Evolutionary conservation across 1,284 basidiomycete genomes (phyloP), one percentile per base, ranked within the genome.

Genomic region (Sanguinoderma infundibulare): DNA sequence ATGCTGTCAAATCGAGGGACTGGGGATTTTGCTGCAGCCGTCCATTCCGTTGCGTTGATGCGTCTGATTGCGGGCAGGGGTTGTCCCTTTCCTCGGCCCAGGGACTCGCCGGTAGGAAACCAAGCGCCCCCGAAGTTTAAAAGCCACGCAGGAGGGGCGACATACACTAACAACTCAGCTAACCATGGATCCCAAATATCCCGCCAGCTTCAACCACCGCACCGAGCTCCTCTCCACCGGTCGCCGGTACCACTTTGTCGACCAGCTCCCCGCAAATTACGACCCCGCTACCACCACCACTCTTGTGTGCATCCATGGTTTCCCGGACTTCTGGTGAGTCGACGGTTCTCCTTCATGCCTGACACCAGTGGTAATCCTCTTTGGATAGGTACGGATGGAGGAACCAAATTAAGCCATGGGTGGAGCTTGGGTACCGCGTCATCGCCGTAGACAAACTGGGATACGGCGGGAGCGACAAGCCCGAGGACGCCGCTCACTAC

Each of bases 381-480:
- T 8, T 26, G 5, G 26, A 32, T 47, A 87, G 87, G 83, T 90
- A 87, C 73, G 87, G 86, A 34, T 90, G 88, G 89, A 78, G 87
- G 52, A 74, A 87, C 70, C 89, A 90, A 71, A 89, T 91, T 61
- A 78, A 78, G 3, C 83, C 86, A 1, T 91, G 89, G 89, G 84
- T 83, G 17, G 73, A 76, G 46, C 74, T 75, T 50, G 89, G 89
- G 10, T 87, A 81, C 68, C 82, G 90, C n/a, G 86, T 91, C 20
- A 73, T 91, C 24, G 89, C 80, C 1, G 89, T 87, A 8, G 87
- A 90, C 72, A 89, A 88, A 86, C 75, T 90, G 32, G 89, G 90
- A 5, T 91, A 90, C 61, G 89, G 89, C 15, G 82, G 76, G 26
- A 87, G 86, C 9, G 86, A 87, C 66, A 90, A 88, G 70, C 90